Base-by-base conservation (phyloP, 1,139 yeast species). In the Saccharomycopsis phalli region DNA sequence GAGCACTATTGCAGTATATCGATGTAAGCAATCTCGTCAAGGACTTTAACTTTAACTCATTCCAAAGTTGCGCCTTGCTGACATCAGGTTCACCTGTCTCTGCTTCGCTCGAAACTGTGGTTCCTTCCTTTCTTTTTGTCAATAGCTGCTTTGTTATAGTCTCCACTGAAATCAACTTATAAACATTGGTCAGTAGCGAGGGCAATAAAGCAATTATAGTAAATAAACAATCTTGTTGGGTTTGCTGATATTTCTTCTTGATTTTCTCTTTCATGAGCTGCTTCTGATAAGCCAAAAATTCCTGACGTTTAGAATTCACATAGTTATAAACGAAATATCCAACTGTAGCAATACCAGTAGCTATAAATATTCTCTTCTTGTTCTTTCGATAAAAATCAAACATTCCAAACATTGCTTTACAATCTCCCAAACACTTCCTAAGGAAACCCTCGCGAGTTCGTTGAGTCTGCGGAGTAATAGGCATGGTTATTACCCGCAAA, bases 191-290 rank as follows among this genome's bases (percentile, higher is more conserved):
- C 4, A 80, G 69, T 44, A 88, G 65, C 13, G 84, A 84, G 0
- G 95, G 95, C 41, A 86, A 65, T 50, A 91, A 68, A 7, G 94
- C 91, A 56, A 83, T 68, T 45, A 88, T 75, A 1, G 97, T 88
- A 60, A 77, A 78, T 42, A 83, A 71, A 38, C 95, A 84, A 61
- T 91, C 97, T 52, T 80, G 81, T 55, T 88, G 97, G 17, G 95
- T 91, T 62, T 87, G 96, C 41, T 81, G 76, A 55, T 87, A 91
- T 47, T 95, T 63, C 50, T 77, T 61, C 49, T 68, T 70, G 42
- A 81, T 80, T 52, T 82, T 94, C 54, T 84, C 95, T 52, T 80
- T 76, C 40, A 87, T 80, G 46, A 80, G 74, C 44, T 81, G 72
- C 60, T 86, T 94, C 45, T 86, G 61, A 36, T 79, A 68, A 49